Base-by-base conservation (phyloP, 1,139 yeast genomes). In the Zygoascus sp. region DNA sequence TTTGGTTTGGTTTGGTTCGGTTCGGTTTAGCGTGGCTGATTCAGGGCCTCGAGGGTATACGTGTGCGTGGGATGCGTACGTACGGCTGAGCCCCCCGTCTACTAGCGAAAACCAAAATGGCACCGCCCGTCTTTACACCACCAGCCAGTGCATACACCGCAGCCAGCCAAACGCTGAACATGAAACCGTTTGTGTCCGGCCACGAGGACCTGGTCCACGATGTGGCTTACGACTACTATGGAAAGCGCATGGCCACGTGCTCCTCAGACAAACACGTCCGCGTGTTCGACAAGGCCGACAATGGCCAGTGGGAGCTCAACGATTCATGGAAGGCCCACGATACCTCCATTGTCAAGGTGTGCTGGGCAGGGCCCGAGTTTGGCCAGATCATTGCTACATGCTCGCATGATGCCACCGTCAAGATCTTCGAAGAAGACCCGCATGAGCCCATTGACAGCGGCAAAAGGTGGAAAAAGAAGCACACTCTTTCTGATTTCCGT, bases 301-400 rank as follows among this genome's bases (percentile, higher is more conserved):
- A 57, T 9, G 72, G 70, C 30, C 76, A 80, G 25, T 90, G 97
- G 97, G 78, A 77, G 13, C 67, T 84, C 47, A 81, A 82, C 56
- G 96, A 89, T 65, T 81, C 85, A 53, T 90, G 96, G 95, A 85
- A 85, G 57, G 97, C 97, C 0, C 98, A 92, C 62, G 96, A 92
- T 58, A 83, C 95, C 6, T 80, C 90, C 54, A 77, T 92, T 25
- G 84, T 87, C 40, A 80, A 83, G 56, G 73, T 92, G 5, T 80
- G 81, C 46, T 92, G 97, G 95, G 97, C 97, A 0, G 84, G 87
- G 48, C 98, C 98, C 1, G 95, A 89, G 63, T 89, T 81, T 64
- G 94, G 96, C 4, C 86, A 87, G 59, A 72, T 92, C 5, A 67
- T 92, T 25, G 96, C 96, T 0, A 80, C 94, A 21, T 89, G 92